These are phyloP conservation scores for Cyclotella choctawhatcheeana DNA, from an alignment of 108 stramenopile species.

Conservation along the genomic window DNA sequence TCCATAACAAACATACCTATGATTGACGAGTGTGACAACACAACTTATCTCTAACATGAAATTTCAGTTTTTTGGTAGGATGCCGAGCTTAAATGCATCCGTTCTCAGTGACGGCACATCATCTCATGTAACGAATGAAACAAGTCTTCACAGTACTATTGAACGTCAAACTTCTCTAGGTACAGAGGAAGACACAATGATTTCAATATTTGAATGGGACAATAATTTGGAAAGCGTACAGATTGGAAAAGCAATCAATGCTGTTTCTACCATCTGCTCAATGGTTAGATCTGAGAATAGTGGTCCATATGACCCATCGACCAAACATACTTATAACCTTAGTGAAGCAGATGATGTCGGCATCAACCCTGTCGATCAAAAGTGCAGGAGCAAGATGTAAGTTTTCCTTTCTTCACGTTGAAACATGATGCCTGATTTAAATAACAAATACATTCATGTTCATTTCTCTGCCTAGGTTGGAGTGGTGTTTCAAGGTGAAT, in stretches of 20 bases:
- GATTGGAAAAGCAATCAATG: not conserved
- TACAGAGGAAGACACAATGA: not conserved
- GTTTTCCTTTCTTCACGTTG: too few species aligned
- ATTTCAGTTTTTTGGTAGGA: conserved; percentile 7
- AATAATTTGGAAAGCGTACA: not conserved
- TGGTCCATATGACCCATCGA: conserved; percentile 18
- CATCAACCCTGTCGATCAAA: conserved; percentile 4
- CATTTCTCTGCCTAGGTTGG: too few species aligned
- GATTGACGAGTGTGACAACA: not conserved
- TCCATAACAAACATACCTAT: not conserved
- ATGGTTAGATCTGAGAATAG: conserved; percentile 10
- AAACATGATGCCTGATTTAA: too few species aligned
- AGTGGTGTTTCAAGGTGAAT: conserved; percentile 33
- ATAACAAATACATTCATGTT: too few species aligned
- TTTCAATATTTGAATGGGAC: not conserved
- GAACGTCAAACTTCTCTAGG: not conserved
- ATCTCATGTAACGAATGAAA: not conserved
- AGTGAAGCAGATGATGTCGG: not conserved
- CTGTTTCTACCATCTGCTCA: conserved; percentile 2
- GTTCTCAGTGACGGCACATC: conserved; percentile 1
- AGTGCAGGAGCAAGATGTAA: conserved; percentile 34
- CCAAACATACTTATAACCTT: conserved; percentile 1
- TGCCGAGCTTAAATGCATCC: not conserved
- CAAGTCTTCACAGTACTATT: not conserved
- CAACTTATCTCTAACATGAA: not conserved